Conservation (phyloP, 78 protist species). For the Monocercomonoides exilis region DNA sequence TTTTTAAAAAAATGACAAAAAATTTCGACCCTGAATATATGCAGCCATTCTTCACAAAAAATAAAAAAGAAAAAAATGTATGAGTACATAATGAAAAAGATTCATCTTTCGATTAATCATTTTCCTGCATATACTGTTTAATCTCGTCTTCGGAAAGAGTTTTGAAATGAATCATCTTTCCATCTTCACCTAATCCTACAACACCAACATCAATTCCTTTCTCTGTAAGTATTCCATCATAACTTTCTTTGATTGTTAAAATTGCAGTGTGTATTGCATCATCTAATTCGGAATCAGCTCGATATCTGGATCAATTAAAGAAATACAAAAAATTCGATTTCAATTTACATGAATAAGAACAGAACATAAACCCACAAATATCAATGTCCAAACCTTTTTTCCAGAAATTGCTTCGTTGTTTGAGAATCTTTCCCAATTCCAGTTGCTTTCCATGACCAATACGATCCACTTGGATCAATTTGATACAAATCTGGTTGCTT, state of each 20-base stretch:
- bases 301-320: no score
- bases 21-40: no score
- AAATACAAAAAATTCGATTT: no score
- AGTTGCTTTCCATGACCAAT: constrained; percentile 97
- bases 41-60: no score
- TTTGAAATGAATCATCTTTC: neutral
- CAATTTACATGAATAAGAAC: no score
- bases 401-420: constrained; percentile 88
- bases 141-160: neutral
- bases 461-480: constrained; percentile 91
- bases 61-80: no score
- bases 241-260: constrained; percentile 82
- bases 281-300: constrained; percentile 78
- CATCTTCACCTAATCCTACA: constrained; percentile 13
- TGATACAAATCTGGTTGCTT: constrained; percentile 1
- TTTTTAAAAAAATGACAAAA: no score
- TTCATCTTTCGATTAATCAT: no score
- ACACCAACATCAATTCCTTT: constrained; percentile 86
- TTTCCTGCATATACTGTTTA: neutral
- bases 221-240: constrained; percentile 70
- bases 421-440: constrained; percentile 91
- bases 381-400: constrained; percentile 65
- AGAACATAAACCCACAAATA: no score
- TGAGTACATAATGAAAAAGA: no score
- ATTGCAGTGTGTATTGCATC: constrained; percentile 97